Conservation (phyloP, 306 rosid genomes). For the Dalbergia oliveri region DNA sequence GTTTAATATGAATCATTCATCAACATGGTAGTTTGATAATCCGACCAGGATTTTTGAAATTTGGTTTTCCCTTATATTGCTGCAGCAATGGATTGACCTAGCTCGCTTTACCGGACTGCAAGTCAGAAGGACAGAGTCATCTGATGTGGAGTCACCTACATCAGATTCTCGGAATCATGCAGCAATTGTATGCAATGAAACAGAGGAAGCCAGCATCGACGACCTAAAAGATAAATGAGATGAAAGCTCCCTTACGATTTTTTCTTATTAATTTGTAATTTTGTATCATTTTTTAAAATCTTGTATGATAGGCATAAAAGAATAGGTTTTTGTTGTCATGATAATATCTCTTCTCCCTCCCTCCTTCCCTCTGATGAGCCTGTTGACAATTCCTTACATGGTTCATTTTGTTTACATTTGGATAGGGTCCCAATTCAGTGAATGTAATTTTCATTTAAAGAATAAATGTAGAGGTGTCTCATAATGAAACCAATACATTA, state of each 20-base stretch:
- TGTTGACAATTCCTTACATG: slow-evolving; percentile 29
- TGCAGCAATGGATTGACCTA: slow-evolving; percentile 98
- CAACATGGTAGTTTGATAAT: slow-evolving; percentile 20
- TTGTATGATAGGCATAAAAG: slow-evolving; percentile 40
- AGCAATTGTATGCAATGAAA: slow-evolving; percentile 67
- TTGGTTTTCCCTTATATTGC: slow-evolving; percentile 32
- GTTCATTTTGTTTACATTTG: slow-evolving; percentile 18
- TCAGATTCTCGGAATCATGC: slow-evolving; percentile 63
- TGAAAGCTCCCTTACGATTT: slow-evolving; percentile 34
- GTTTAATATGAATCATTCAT: slow-evolving; percentile 2
- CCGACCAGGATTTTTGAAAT: slow-evolving; percentile 15
- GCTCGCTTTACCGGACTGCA: slow-evolving; percentile 87
- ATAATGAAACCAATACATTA: slow-evolving; percentile 17
- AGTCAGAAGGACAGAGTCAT: slow-evolving; percentile 60
- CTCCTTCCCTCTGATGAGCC: background rate
- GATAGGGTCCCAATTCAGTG: slow-evolving; percentile 30
- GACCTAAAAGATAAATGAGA: slow-evolving; percentile 70
- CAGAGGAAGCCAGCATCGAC: slow-evolving; percentile 71
- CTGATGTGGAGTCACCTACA: slow-evolving; percentile 47
- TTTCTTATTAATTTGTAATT: slow-evolving; percentile 41
- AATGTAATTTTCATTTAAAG: slow-evolving; percentile 10
- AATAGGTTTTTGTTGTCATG: slow-evolving; percentile 36
- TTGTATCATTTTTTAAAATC: slow-evolving; percentile 49
- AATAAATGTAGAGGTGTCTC: slow-evolving; percentile 19
- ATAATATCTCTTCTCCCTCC: background rate